phyloP scores from a whole-genome alignment of 371 early-diverging fungal genomes.

The Mucor piriformis region DNA sequence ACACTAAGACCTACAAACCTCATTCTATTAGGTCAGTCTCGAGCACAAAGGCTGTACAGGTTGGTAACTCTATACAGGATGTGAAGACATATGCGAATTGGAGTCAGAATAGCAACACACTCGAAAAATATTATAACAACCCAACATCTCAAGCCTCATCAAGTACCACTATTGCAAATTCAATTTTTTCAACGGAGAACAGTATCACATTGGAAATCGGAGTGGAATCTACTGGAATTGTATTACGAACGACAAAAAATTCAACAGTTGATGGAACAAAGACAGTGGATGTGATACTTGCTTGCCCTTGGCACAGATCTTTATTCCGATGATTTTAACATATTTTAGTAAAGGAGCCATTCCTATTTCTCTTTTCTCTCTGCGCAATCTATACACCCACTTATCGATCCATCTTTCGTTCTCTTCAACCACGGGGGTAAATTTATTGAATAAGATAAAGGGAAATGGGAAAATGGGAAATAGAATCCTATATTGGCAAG shows the following conservation, averaged over 20 bases:
- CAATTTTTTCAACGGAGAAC: conserved; percentile 8
- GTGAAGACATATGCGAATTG: conserved; percentile 9
- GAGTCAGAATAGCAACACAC: neutral
- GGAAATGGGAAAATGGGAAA: too few species aligned
- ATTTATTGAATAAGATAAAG: conserved; percentile 8
- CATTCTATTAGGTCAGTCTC: conserved; percentile 3
- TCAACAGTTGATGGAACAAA: too few species aligned
- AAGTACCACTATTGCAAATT: neutral
- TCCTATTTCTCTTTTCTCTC: too few species aligned
- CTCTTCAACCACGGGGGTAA: conserved; percentile 8
- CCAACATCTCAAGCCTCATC: neutral
- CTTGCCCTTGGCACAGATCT: too few species aligned
- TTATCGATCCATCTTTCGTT: conserved; percentile 15
- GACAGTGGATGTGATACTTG: conserved; percentile 9
- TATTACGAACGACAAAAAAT: conserved; percentile 12
- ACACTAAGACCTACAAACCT: neutral
- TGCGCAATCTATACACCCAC: conserved; percentile 18
- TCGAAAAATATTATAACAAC: neutral
- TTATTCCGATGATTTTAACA: too few species aligned
- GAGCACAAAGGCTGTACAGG: neutral
- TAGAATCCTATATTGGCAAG: too few species aligned
- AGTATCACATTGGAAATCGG: conserved; percentile 11
- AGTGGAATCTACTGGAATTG: conserved; percentile 11
- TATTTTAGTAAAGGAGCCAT: too few species aligned
- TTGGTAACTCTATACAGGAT: neutral